These are phyloP conservation scores for Gymnopilus junonius DNA, from an alignment of 768 basidiomycete species.

Conservation along the genomic window DNA sequence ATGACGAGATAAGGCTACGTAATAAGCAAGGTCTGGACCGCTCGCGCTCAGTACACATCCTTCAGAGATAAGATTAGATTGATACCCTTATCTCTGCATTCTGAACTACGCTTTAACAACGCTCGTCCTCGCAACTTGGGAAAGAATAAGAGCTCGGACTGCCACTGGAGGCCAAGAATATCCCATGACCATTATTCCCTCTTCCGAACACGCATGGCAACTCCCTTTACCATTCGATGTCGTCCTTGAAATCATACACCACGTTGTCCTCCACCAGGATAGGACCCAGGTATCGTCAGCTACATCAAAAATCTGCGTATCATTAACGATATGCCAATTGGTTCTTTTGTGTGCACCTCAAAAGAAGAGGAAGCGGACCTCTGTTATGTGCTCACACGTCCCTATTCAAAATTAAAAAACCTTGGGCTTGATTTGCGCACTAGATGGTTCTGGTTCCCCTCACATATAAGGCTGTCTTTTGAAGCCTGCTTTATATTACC, in stretches of 20 bases:
- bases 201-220: neutral
- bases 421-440: neutral
- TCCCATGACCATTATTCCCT: neutral
- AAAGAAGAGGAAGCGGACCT: neutral
- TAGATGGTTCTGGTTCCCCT: neutral
- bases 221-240: constrained; percentile 1
- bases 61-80: neutral
- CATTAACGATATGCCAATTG: neutral
- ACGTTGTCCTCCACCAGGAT: neutral
- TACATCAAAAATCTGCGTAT: neutral
- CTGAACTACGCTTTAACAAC: neutral
- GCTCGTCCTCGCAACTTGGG: neutral
- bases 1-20: no score
- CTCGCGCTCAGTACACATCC: no score
- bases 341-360: neutral
- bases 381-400: neutral
- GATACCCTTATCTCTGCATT: neutral
- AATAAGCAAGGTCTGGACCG: no score
- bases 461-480: neutral
- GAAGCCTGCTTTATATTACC: neutral
- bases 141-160: neutral
- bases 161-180: neutral
- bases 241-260: neutral
- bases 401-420: neutral
- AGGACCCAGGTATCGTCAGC: neutral